Conservation (phyloP, 257 asterid genomes). For the Voacanga thouarsii region DNA sequence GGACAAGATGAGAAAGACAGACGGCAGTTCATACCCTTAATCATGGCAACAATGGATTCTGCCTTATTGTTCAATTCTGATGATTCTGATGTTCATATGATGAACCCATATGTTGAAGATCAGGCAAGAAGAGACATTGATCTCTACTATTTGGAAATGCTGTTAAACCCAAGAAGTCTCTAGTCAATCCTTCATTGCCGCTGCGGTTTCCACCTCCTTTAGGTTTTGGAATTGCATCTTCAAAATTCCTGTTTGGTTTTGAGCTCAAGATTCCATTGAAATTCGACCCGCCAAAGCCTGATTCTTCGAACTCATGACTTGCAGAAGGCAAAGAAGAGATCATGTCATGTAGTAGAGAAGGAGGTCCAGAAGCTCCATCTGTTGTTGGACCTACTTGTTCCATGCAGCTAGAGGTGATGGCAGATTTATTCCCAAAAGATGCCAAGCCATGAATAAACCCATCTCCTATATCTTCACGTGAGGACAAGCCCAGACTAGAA, state of each 20-base stretch:
- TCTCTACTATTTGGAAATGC: slow-evolving; percentile 39
- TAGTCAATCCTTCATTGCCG: slow-evolving; percentile 37
- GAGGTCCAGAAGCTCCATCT: background rate
- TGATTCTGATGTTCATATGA: slow-evolving; percentile 29
- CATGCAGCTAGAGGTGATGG: slow-evolving; percentile 37
- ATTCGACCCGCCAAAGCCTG: background rate
- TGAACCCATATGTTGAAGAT: slow-evolving; percentile 44
- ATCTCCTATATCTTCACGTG: slow-evolving; percentile 43
- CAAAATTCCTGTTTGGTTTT: slow-evolving; percentile 11
- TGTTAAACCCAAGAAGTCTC: slow-evolving; percentile 60
- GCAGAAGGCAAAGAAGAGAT: slow-evolving; percentile 5
- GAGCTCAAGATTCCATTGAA: background rate
- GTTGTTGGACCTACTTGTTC: slow-evolving; percentile 12
- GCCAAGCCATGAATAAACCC: slow-evolving; percentile 17
- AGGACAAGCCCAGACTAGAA: slow-evolving; percentile 24
- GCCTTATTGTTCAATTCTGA: slow-evolving; percentile 44
- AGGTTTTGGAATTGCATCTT: slow-evolving; percentile 15
- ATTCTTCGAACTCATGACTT: slow-evolving; percentile 4
- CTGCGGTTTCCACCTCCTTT: slow-evolving; percentile 12
- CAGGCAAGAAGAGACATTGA: slow-evolving; percentile 34
- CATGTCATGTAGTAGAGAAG: background rate
- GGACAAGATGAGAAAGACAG: too few species aligned
- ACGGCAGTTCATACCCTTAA: too few species aligned
- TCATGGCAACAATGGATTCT: slow-evolving; percentile 3
- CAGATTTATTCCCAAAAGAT: slow-evolving; percentile 17